phyloP scores from a whole-genome alignment of 345 rosid genomes.

The Brassica rapa region DNA sequence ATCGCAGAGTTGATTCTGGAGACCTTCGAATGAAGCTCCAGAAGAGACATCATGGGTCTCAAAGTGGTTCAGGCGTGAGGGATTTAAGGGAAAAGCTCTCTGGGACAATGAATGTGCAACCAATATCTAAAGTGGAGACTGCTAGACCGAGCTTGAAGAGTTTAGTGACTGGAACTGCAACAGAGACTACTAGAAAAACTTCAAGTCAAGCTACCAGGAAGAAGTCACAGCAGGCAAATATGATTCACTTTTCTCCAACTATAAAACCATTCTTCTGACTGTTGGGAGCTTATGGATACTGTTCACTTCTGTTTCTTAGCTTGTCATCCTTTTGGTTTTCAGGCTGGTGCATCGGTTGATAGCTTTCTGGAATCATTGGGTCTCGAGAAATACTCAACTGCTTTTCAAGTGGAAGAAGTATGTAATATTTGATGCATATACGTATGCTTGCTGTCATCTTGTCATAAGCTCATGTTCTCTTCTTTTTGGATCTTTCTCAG shows the following conservation, averaged over 20 bases:
- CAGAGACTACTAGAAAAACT: conserved; percentile 58
- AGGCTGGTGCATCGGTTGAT: conserved; percentile 73
- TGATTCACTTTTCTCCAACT: conserved; percentile 23
- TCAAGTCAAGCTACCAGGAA: conserved; percentile 50
- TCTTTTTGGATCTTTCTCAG: conserved; percentile 43
- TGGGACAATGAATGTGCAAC: conserved; percentile 68
- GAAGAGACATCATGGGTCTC: conserved; percentile 58
- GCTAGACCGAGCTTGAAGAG: conserved; percentile 60
- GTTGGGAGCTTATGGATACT: neutral
- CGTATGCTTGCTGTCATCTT: conserved; percentile 3
- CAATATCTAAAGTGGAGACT: conserved; percentile 56
- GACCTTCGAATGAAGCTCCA: conserved; percentile 96
- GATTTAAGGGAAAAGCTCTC: conserved; percentile 94
- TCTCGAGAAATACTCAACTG: conserved; percentile 82
- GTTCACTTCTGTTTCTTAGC: conserved; percentile 27
- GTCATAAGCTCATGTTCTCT: conserved; percentile 9
- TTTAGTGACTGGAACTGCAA: conserved; percentile 57
- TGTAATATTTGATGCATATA: conserved; percentile 20
- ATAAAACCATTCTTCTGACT: conserved; percentile 5
- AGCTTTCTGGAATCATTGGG: conserved; percentile 81
- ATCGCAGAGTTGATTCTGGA: conserved; percentile 60
- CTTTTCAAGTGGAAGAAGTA: conserved; percentile 98
- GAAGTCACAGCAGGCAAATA: conserved; percentile 65
- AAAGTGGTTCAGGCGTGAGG: conserved; percentile 52
- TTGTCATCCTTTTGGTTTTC: conserved; percentile 37